Evolutionary conservation across 1,284 basidiomycete species (phyloP), one percentile per base, ranked within the genome.

Genomic region (Leucoagaricus sp.): DNA sequence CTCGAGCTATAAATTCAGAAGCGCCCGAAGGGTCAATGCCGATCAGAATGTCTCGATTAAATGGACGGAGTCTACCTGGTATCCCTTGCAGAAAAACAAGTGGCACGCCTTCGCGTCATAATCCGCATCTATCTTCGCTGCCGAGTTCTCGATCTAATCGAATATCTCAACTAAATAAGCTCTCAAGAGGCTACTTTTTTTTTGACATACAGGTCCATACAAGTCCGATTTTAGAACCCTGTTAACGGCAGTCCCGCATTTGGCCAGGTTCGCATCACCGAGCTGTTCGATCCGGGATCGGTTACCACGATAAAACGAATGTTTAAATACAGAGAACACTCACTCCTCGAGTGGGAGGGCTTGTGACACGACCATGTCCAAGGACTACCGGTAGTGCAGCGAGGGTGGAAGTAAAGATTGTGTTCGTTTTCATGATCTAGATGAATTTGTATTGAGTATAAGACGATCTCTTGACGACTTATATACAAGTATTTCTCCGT

Each of bases 41-140:
- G 47, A n/a, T 36, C 12, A 19, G 17, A 7, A 21, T 19, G 7
- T 21, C 12, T 21, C 4, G 2, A 4, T 21, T 21, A 33, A 34
- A 6, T 19, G 2, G 50, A 33, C 3, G n/a, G 28, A 49, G 15
- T n/a, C n/a, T 23, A 72, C 71, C 61, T 71, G 67, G 48, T 65
- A 62, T 19, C 72, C 72, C 53, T 67, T 62, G 59, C 73, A 74
- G 63, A 75, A 72, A 60, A 66, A 75, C 13, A 74, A 64, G 38
- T 72, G 64, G 51, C 72, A 75, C 13, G 66, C 68, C 15, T 62
- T 61, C 26, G 70, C 67, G 57, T 75, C 67, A 61, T 70, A 74
- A 1, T 49, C 60, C 7, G 61, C 56, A 50, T 73, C 71, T 7
- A 66, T 60, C 59, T 69, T 70, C 3, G 61, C 58, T 3, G 60